Evolutionary conservation across 2,329 filamentous ascomycete species (phyloP), one percentile per base, ranked within the genome.

Genomic region (Xylaria sp.): DNA sequence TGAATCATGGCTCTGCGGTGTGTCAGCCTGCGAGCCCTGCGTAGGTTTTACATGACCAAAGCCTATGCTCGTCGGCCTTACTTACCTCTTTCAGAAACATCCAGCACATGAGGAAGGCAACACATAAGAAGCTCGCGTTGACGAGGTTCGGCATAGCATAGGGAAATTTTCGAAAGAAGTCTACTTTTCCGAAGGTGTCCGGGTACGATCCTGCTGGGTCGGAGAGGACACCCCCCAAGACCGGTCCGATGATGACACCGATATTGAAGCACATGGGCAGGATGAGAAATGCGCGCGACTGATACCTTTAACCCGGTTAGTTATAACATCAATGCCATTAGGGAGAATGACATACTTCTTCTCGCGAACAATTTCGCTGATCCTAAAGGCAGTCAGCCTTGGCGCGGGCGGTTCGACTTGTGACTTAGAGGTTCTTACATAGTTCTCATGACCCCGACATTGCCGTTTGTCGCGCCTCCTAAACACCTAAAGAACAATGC

Each of bases 361-460:
- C 49, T 78, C 75, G 9, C 64, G 69, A 18, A 78, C 66, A 6
- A 69, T 74, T 60, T 78, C 76, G 62, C 74, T 75, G 53, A 78
- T 75, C 74, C 74, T 76, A 13, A 19, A 29, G 8, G 48, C 19
- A 18, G 21, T 21, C 4, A 18, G 13, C 9, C 38, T 64, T 39
- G 60, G 43, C 26, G 37, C 22, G 13, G n/a, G 7, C 17, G 1
- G 16, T 19, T 11, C n/a, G 38, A 6, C 2, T 0, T 8, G 5
- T 8, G 13, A 13, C n/a, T 8, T n/a, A 18, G 7, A 40, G 26
- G n/a, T 41, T 48, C 71, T 53, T 62, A 75, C 86, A 91, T 89
- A 2, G 88, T 91, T 61, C 88, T 77, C 79, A 91, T 82, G 0
- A 91, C 87, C 0, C 88, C 88, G 7, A 89, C 79, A 61, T 91